Evolutionary conservation across 2,329 filamentous ascomycete species (phyloP), one percentile per base, ranked within the genome.

Genomic region (Pyrenochaeta sp.): DNA sequence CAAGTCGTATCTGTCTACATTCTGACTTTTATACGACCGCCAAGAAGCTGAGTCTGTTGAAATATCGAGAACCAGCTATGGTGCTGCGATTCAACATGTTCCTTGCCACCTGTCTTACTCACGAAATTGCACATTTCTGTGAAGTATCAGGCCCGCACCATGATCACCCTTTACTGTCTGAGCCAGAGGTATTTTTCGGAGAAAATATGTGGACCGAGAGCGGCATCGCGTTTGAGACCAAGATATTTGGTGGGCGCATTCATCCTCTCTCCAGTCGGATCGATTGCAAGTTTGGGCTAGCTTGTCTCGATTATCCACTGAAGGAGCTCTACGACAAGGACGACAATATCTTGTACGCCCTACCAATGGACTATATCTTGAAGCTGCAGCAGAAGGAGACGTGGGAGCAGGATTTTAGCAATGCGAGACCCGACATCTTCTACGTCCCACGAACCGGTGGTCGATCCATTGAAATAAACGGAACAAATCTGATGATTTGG

Each of bases 101-200:
- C 52, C 64, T 78, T 2, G 77, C 77, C 10, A 71, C 76, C 7
- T 78, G 74, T 42, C 59, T 79, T 7, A 68, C 68, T 4, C 77
- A 79, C 42, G 77, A 79, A 57, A 68, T 79, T 54, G 76, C 77
- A 32, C 77, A 79, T 57, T 78, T 78, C 61, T 73, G 78, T 49
- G 76, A 78, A 54, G 72, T 78, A 1, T 76, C 76, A 10, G 74
- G 74, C 5, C 74, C 74, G 7, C 73, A 75, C 43, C 75, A 76
- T 48, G 70, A 75, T 19, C 73, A 74, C 30, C 72, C 71, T 0
- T 62, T 77, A 2, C 61, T 77, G 1, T 75, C 73, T 6, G 67
- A 73, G 54, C 73, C 75, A 0, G 76, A 78, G 52, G 73, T 77
- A 7, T 78, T 77, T 50, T 76, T 78, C 57, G 71, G 74, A 37